Evolutionary conservation across 148 eudicot species (phyloP).

Genomic region (Rhododendron williamsianum): DNA sequence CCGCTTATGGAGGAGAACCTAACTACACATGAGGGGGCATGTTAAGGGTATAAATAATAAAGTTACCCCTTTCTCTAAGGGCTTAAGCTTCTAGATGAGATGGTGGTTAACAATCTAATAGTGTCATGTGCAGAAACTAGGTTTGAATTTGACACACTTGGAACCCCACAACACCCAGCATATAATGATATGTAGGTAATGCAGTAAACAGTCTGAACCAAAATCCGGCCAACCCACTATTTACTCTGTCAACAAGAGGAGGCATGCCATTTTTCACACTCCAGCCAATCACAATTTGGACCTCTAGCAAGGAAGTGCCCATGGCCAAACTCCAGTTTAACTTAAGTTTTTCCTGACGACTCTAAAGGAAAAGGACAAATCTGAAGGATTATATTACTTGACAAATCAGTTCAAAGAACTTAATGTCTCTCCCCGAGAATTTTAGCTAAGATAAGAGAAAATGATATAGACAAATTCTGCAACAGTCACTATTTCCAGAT

Average conservation of each 20-base stretch:
- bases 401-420: background rate
- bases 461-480: background rate
- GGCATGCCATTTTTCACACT: background rate
- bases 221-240: no score
- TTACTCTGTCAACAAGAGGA: background rate
- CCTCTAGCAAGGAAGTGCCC: background rate
- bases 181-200: background rate
- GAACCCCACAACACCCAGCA: background rate
- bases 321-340: background rate
- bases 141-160: background rate
- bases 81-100: background rate
- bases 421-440: background rate
- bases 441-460: background rate
- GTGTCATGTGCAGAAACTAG: background rate
- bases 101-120: background rate
- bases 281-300: background rate
- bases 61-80: background rate
- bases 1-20: no score
- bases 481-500: background rate
- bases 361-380: background rate
- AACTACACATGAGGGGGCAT: no score
- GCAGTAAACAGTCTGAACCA: background rate
- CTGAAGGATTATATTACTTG: background rate
- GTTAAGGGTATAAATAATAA: background rate
- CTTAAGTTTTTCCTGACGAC: background rate